Base-by-base conservation (phyloP, 208 protist species). In the Acanthamoeba lenticulata region DNA sequence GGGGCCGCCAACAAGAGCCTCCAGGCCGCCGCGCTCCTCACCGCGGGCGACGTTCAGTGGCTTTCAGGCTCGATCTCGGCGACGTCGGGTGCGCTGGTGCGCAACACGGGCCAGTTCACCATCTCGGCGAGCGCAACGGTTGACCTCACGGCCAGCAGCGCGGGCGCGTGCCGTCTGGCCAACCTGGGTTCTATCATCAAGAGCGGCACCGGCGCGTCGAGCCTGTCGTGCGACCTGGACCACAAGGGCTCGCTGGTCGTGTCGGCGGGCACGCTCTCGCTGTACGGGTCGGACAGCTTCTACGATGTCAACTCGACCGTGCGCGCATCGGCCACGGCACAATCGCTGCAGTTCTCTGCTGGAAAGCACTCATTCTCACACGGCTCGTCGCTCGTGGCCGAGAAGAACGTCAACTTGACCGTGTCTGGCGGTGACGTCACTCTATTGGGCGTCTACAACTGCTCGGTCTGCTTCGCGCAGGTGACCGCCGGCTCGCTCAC, bases 101-200 rank as follows among this genome's bases (percentile, higher is more conserved):
- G 65, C 86, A 92, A 74, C 65, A 92, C 55, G 15, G 60, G 42
- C 57, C 21, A 24, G 55, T 77, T 92, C 44, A 52, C 86, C 57
- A 92, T 92, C 60, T 34, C 34, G 1, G 86, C 36, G 2, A 77
- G 17, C 29, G 15, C 55, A 0, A 3, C 40, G 5, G 24, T 38
- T 7, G 32, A 69, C 44, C 49, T 74, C 36, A 57, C 24, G 21
- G 83, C 38, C 17, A 52, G 57, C 38, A 29, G 36, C 3, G 17
- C 83, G 11, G 86, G 86, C 6, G 86, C 86, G 9, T 74, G 57
- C 55, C 55, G 65, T 34, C 38, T 92, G 3, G 86, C 65, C 40
- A 92, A 92, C 60, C 40, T 92, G 36, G 86, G 60, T 11, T 52
- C 34, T 19, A 72, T 92, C 36, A 29, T 92, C 34, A 92, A 92